These are phyloP conservation scores for Cercis canadensis DNA, from an alignment of 306 rosid genomes.

Conservation along the genomic window DNA sequence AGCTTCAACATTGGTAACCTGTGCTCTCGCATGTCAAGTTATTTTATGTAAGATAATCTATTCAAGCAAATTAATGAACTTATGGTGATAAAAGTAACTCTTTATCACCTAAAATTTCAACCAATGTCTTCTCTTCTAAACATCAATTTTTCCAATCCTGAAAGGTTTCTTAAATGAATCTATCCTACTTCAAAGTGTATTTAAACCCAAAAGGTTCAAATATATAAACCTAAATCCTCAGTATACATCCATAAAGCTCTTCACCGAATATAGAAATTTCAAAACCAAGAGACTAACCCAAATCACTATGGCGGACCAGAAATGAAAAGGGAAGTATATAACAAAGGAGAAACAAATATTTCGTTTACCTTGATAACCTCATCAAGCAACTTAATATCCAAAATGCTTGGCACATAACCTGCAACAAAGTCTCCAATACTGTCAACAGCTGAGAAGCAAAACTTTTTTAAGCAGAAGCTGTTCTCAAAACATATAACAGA, in stretches of 20 bases:
- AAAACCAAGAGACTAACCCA: constrained; percentile 23
- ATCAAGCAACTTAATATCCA: constrained; percentile 86
- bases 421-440: constrained; percentile 40
- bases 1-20: constrained; percentile 89
- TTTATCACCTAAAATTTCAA: constrained; percentile 13
- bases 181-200: not conserved
- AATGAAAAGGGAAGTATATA: constrained; percentile 18
- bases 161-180: not conserved
- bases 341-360: constrained; percentile 18
- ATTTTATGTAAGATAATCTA: constrained; percentile 18
- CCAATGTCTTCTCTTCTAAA: not conserved
- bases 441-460: constrained; percentile 30
- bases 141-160: not conserved
- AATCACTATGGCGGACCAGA: constrained; percentile 8
- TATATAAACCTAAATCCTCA: not conserved
- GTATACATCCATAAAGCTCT: constrained; percentile 15
- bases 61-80: too few species aligned
- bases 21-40: constrained; percentile 29
- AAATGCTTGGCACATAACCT: constrained; percentile 86
- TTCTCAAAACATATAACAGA: constrained; percentile 25
- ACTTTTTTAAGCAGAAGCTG: constrained; percentile 25
- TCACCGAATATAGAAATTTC: constrained; percentile 19
- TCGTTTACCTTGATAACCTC: constrained; percentile 88
- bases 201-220: not conserved
- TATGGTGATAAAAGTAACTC: not conserved